A percentile compares a stretch with the other conserved stretches of the same genome.
Evolutionary conservation across 2,329 filamentous ascomycete species (phyloP).

Genomic region (Neofusicoccum ribis): DNA sequence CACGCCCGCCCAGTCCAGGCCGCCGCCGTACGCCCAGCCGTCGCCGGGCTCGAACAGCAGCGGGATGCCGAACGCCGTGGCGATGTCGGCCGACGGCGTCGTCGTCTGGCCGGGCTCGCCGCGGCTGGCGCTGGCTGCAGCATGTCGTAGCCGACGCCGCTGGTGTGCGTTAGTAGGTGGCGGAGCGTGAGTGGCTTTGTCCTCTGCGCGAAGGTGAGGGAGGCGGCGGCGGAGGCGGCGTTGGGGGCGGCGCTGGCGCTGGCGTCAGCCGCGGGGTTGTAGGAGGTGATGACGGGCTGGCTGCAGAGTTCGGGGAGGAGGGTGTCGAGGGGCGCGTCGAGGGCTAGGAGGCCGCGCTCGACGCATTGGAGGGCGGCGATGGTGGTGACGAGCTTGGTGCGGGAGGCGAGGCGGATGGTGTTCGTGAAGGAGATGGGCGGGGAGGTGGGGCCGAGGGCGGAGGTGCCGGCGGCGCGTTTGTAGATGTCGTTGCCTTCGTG

Average conservation of each 20-base stretch:
- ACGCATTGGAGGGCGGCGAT: constrained; percentile 37
- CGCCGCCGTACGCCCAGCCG: constrained; percentile 25
- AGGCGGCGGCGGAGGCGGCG: background rate
- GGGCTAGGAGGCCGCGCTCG: constrained; percentile 31
- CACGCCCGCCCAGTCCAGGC: constrained; percentile 28
- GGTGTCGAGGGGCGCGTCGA: constrained; percentile 34
- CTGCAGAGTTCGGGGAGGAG: constrained; percentile 34
- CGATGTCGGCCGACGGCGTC: constrained; percentile 9
- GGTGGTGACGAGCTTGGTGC: constrained; percentile 41
- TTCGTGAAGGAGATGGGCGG: constrained; percentile 29
- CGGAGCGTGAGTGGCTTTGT: background rate
- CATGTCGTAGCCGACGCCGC: constrained; percentile 26
- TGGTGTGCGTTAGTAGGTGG: constrained; percentile 29
- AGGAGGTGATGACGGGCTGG: constrained; percentile 25
- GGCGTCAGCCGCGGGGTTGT: constrained; percentile 20
- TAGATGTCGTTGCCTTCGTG: background rate
- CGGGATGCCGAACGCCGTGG: constrained; percentile 21
- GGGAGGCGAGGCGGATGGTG: constrained; percentile 31
- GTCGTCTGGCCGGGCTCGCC: constrained; percentile 12
- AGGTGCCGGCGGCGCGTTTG: background rate
- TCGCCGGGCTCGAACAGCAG: constrained; percentile 30
- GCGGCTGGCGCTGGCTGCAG: constrained; percentile 22
- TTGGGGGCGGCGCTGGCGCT: no score
- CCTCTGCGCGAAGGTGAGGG: constrained; percentile 22
- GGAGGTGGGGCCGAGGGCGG: constrained; percentile 27